Conservation (phyloP, 306 rosid species). For the Vicia faba region DNA sequence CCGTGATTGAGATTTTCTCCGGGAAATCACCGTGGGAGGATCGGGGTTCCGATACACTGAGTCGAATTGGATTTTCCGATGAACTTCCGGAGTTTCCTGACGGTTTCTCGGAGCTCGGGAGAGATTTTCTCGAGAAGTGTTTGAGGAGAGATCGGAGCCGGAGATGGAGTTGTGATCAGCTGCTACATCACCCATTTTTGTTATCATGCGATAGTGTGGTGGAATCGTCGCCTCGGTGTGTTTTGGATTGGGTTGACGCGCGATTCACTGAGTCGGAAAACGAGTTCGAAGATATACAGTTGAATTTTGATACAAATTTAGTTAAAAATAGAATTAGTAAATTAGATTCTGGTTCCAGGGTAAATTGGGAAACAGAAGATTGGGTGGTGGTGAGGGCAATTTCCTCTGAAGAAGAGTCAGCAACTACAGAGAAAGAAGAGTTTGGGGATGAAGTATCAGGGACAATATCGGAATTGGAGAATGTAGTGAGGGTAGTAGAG, state of each 20-base stretch:
- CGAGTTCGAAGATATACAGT: conserved; percentile 22
- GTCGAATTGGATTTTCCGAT: conserved; percentile 60
- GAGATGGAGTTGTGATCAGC: conserved; percentile 88
- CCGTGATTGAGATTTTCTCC: conserved; percentile 79
- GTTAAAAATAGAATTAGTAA: conserved; percentile 50
- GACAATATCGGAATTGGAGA: conserved; percentile 22
- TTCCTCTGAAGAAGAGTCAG: conserved; percentile 21
- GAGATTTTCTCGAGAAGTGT: conserved; percentile 70
- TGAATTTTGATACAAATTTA: neutral
- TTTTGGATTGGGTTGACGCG: conserved; percentile 65
- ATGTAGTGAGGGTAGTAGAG: conserved; percentile 29
- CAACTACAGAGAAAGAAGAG: too few species aligned
- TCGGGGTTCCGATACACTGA: conserved; percentile 57
- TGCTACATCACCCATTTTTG: conserved; percentile 80
- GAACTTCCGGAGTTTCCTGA: conserved; percentile 59
- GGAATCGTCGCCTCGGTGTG: conserved; percentile 82
- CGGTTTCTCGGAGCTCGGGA: conserved; percentile 59
- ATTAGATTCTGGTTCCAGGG: conserved; percentile 52
- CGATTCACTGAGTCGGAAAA: conserved; percentile 43
- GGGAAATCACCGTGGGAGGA: conserved; percentile 84
- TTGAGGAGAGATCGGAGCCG: conserved; percentile 48
- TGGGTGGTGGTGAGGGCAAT: conserved; percentile 65
- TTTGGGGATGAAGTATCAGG: too few species aligned
- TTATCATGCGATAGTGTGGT: conserved; percentile 20
- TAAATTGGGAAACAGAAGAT: conserved; percentile 69